Base-by-base conservation (phyloP, 2,329 filamentous ascomycete species). In the Microcyclospora pomicola region DNA sequence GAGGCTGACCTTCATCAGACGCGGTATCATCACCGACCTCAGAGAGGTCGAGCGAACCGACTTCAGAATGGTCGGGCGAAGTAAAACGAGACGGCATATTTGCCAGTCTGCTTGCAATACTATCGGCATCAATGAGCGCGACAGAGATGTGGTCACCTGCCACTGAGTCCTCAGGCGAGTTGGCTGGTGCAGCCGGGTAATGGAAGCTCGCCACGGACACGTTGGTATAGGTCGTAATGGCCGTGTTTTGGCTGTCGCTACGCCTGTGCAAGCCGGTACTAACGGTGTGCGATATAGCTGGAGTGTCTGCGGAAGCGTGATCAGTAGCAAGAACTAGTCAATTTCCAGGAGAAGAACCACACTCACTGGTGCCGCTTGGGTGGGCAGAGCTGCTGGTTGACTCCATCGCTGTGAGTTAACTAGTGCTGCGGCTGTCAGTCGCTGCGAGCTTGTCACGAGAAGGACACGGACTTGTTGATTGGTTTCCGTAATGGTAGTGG, bases 141-240 rank as follows among this genome's bases (percentile, higher is more conserved):
- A 24, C 19, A 24, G 19, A 7, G 19, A 24, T 7, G 7, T 24
- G 19, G 19, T 24, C 19, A 7, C 19, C 19, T 5, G 19, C 19
- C 4, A 24, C 7, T 7, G 19, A 24, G 19, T 24, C 19, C 7
- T 19, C 42, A 19, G 46, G 44, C 12, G 40, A 45, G 38, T 49
- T 49, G 34, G 38, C 24, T 9, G 47, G 47, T 15, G 42, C 27
- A 13, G 28, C 14, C n/a, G 41, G 45, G 37, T 37, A 42, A 31
- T 9, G 30, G 35, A 40, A 33, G 33, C 35, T 38, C 6, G 15
- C 38, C 16, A 28, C 40, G 14, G 32, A 42, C 15, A 33, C 41
- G 15, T 38, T 34, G 15, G 43, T 39, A 30, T 40, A 24, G 15
- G 33, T 32, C 12, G 35, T 41, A 12, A 33, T 10, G 5, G 37